Percentiles rank a stretch among this genome's conserved stretches.
Conservation (phyloP, 352 stramenopile species). For the Globisporangium yorkense region DNA sequence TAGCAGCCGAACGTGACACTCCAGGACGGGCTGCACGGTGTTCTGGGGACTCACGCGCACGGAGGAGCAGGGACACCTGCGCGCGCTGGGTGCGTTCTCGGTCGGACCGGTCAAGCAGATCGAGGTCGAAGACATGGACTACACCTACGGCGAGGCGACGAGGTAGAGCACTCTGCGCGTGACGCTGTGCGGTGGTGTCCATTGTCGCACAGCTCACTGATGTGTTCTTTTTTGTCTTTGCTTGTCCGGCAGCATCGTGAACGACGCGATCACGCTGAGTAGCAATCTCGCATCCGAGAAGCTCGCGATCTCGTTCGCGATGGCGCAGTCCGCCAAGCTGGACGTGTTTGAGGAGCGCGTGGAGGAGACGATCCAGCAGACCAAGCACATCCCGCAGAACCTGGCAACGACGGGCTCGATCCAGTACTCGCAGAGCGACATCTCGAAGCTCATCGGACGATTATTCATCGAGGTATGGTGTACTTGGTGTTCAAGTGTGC, state of each 20-base stretch:
- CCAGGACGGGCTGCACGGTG: constrained; percentile 78
- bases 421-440: constrained; percentile 86
- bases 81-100: constrained; percentile 50
- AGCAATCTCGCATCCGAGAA: constrained; percentile 84
- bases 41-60: constrained; percentile 86
- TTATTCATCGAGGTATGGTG: constrained; percentile 74
- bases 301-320: constrained; percentile 89
- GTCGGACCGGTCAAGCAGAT: constrained; percentile 73
- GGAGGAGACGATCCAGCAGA: constrained; percentile 84
- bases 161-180: constrained; percentile 14
- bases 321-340: constrained; percentile 92
- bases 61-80: constrained; percentile 75
- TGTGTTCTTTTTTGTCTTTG: too few species aligned
- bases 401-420: constrained; percentile 87
- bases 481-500: constrained; percentile 7
- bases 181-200: too few species aligned
- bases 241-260: constrained; percentile 30
- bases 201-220: too few species aligned
- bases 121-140: constrained; percentile 89
- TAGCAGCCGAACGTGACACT: too few species aligned
- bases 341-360: constrained; percentile 91
- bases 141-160: constrained; percentile 67
- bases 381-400: constrained; percentile 86
- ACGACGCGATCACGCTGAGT: constrained; percentile 84
- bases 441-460: constrained; percentile 89